Base-by-base conservation (phyloP, 2,329 filamentous ascomycete species). In the Diaporthe eres region DNA sequence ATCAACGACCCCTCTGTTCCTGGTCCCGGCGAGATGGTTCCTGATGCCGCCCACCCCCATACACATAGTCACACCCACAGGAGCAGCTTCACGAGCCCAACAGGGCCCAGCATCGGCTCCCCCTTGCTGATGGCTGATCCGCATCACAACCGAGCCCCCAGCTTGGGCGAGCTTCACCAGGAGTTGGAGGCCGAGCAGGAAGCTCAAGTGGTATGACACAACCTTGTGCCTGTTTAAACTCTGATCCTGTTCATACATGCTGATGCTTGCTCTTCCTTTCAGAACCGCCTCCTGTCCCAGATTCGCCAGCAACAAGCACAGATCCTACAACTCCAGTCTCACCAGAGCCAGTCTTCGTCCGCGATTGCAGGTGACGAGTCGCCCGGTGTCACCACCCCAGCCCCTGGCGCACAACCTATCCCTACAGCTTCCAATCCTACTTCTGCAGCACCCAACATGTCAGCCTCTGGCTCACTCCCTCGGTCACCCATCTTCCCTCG, bases 111-210 rank as follows among this genome's bases (percentile, higher is more conserved):
- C 8, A 49, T 71, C n/a, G 74, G 70, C 19, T 77, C 75, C n/a
- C 75, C 89, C 13, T 87, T 89, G 10, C 82, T 87, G 70, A 80
- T 84, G 72, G 82, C 81, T 44, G 90, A 92, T 78, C 90, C 91
- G 22, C 89, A 91, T 79, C 93, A 94, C 80, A 90, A 91, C 78
- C 88, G 94, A 67, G 86, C 92, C 0, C 93, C 93, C 3, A 95
- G 93, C 81, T 83, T 95, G 77, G 94, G 94, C 25, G 93, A 95
- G 83, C 89, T 95, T 57, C 93, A 95, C 79, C 94, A 95, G 81
- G 93, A 95, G 83, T 87, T 95, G 2, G 94, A 95, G 83, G 93
- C 92, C 72, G 94, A 95, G 84, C 93, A 95, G 82, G 94, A 95
- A 81, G 92, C 91, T 34, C 93, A 95, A 84, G 94, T 95, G 78